These are phyloP conservation scores for Microstegium vimineum DNA, from an alignment of 176 grass and related monocot genomes.

Conservation along the genomic window DNA sequence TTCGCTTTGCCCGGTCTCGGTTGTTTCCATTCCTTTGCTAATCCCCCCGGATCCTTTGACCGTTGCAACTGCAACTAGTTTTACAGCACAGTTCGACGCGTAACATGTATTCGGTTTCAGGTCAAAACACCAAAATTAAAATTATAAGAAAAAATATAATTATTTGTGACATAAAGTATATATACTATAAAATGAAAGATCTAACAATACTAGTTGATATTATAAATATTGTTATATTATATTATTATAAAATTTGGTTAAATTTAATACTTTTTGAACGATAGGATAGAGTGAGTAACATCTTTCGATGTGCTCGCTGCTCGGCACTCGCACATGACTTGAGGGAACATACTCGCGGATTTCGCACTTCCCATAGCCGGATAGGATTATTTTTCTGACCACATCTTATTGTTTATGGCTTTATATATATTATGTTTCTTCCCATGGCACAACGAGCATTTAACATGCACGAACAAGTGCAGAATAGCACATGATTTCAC, in stretches of 20 bases:
- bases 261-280: too few relatives aligned
- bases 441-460: background rate
- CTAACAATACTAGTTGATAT: too few relatives aligned
- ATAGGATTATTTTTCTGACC: background rate
- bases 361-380: background rate
- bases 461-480: background rate
- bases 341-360: constrained; percentile 15
- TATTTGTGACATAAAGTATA: too few relatives aligned
- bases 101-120: constrained; percentile 16
- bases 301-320: background rate
- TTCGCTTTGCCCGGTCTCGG: background rate
- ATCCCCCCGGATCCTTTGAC: background rate
- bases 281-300: too few relatives aligned
- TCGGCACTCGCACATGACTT: background rate
- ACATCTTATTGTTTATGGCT: background rate
- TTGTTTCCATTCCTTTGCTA: background rate
- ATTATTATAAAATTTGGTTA: too few relatives aligned
- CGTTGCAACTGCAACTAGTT: background rate
- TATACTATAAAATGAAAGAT: too few relatives aligned
- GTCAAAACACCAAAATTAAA: too few relatives aligned
- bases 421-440: background rate
- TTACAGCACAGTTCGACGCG: background rate
- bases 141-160: too few relatives aligned
- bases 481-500: background rate
- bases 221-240: too few relatives aligned